Conservation (phyloP, 179 eudicot genomes). For the Amaranthus tricolor region DNA sequence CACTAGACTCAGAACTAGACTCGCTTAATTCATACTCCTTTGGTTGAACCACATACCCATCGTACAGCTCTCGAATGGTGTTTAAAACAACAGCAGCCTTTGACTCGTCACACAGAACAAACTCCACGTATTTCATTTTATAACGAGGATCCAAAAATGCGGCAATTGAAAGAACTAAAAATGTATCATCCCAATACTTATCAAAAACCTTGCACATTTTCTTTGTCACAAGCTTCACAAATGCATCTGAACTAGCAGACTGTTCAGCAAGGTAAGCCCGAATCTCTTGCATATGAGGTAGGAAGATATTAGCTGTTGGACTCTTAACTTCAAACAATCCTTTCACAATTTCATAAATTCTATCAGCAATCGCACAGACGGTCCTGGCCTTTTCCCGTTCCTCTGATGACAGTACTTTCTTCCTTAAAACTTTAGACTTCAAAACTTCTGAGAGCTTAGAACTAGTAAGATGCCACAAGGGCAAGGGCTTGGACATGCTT, state of each 20-base stretch:
- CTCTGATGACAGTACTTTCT: constrained; percentile 6
- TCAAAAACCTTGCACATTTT: constrained; percentile 31
- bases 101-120: constrained; percentile 6
- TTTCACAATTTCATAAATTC: constrained; percentile 21
- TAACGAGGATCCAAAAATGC: constrained; percentile 39
- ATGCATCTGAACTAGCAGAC: constrained; percentile 27
- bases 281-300: constrained; percentile 35
- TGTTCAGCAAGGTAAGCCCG: constrained; percentile 21
- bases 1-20: not conserved
- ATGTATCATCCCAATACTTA: constrained; percentile 32
- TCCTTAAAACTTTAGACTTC: constrained; percentile 19
- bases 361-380: constrained; percentile 26
- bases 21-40: constrained; percentile 14
- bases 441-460: constrained; percentile 15
- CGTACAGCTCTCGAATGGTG: constrained; percentile 29
- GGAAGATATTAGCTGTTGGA: constrained; percentile 33
- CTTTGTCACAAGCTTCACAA: constrained; percentile 21
- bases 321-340: constrained; percentile 22
- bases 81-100: constrained; percentile 12
- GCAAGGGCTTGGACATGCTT: constrained; percentile 17
- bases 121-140: constrained; percentile 34
- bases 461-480: constrained; percentile 27
- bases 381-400: constrained; percentile 35
- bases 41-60: constrained; percentile 18
- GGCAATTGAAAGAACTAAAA: constrained; percentile 30